phyloP scores from a whole-genome alignment of 352 stramenopile species.

The Thraustotheca clavata region DNA sequence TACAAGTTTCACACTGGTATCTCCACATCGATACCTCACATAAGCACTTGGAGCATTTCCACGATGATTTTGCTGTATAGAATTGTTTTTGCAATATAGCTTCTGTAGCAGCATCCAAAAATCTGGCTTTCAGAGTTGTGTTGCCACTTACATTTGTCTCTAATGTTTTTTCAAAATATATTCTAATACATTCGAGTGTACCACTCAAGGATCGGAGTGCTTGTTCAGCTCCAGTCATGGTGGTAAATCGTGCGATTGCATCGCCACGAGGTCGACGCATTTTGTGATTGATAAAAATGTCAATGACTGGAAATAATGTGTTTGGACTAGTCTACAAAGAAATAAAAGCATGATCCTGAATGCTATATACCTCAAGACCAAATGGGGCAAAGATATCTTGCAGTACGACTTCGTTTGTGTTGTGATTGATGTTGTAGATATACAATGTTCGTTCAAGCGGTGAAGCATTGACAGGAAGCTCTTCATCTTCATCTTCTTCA shows the following conservation, averaged over 20 bases:
- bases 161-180: neutral
- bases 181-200: neutral
- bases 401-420: neutral
- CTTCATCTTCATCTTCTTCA: neutral
- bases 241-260: conserved; percentile 2
- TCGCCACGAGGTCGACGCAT: conserved; percentile 8
- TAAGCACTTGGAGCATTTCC: conserved; percentile 1
- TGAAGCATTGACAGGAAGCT: neutral
- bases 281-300: conserved; percentile 9
- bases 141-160: neutral
- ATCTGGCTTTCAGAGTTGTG: neutral
- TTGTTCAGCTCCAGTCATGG: neutral
- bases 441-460: neutral
- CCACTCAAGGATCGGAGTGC: neutral
- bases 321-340: neutral
- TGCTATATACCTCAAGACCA: neutral
- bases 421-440: conserved; percentile 10
- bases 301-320: conserved; percentile 6
- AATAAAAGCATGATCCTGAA: too few relatives aligned
- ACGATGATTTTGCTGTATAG: neutral
- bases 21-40: neutral
- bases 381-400: neutral
- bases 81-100: neutral
- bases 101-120: neutral
- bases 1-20: neutral